Evolutionary conservation across 2,329 filamentous ascomycete genomes (phyloP).

Genomic region (Pseudogymnoascus sp.): DNA sequence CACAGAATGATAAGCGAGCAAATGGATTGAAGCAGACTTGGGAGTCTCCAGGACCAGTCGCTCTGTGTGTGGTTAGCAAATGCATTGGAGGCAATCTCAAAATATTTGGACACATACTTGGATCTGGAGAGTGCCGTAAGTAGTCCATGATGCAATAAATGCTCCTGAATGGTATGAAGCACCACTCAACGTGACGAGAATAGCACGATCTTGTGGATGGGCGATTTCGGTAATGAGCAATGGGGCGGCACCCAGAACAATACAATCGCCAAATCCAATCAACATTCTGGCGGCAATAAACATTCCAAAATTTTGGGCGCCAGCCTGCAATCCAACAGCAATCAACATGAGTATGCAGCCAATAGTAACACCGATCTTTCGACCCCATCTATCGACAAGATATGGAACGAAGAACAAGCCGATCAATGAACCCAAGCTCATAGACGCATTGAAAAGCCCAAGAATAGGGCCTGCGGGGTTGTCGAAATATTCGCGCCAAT

Average conservation of each 20-base stretch:
- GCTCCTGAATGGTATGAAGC: neutral
- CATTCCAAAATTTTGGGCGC: constrained; percentile 30
- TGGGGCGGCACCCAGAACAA: constrained; percentile 30
- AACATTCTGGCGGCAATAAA: constrained; percentile 32
- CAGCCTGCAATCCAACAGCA: constrained; percentile 31
- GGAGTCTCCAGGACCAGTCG: constrained; percentile 25
- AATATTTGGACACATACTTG: constrained; percentile 21
- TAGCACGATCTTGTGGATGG: constrained; percentile 27
- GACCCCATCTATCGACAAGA: constrained; percentile 27
- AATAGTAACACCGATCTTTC: constrained; percentile 22
- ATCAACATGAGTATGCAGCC: constrained; percentile 31
- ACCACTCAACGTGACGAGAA: constrained; percentile 21
- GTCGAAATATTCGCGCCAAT: constrained; percentile 36
- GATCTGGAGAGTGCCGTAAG: constrained; percentile 29
- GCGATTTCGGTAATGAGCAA: constrained; percentile 28
- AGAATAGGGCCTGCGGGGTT: constrained; percentile 27
- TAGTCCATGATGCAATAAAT: constrained; percentile 31
- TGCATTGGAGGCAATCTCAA: constrained; percentile 29
- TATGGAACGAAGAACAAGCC: constrained; percentile 26
- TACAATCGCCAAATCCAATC: constrained; percentile 31
- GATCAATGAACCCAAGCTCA: neutral
- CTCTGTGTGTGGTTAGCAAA: constrained; percentile 32
- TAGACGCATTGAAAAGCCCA: constrained; percentile 31
- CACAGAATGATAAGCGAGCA: constrained; percentile 15
- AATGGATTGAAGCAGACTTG: constrained; percentile 12